Percentiles rank a stretch among this genome's conserved stretches.
phyloP scores from a whole-genome alignment of 1,284 basidiomycete genomes.

The Prillingera fragicola region DNA sequence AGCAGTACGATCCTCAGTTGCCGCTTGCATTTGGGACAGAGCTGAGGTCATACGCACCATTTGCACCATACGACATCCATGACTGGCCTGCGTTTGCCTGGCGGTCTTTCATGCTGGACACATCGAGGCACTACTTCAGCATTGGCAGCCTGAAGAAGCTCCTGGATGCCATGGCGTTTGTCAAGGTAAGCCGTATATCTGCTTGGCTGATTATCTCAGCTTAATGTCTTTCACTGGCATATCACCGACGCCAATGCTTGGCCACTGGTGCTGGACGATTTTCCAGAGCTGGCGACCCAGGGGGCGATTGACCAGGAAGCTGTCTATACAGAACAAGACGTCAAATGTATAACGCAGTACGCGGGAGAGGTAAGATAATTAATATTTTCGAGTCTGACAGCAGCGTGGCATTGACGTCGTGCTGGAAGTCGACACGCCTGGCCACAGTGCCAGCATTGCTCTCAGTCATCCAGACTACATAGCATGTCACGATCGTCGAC shows the following conservation, averaged over 20 bases:
- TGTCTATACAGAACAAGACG: constrained; percentile 60
- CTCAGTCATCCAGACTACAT: constrained; percentile 64
- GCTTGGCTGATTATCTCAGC: constrained; percentile 45
- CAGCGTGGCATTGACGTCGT: constrained; percentile 75
- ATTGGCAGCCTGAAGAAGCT: constrained; percentile 42
- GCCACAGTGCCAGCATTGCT: constrained; percentile 58
- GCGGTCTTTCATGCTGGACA: constrained; percentile 76
- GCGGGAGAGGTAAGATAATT: constrained; percentile 59
- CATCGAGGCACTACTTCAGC: constrained; percentile 44
- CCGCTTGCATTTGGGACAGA: neutral
- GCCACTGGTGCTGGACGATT: constrained; percentile 62
- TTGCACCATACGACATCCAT: constrained; percentile 42
- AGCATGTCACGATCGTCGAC: constrained; percentile 61
- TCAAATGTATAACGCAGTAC: constrained; percentile 62
- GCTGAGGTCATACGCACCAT: constrained; percentile 19
- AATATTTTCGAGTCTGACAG: constrained; percentile 1
- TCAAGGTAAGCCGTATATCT: constrained; percentile 57
- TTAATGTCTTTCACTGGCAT: constrained; percentile 60
- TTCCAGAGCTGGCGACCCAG: constrained; percentile 57
- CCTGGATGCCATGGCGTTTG: constrained; percentile 77
- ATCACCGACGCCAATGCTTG: constrained; percentile 52
- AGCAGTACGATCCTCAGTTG: neutral
- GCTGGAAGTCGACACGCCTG: constrained; percentile 71
- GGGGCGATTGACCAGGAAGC: constrained; percentile 63
- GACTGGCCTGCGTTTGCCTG: constrained; percentile 49